phyloP scores from a whole-genome alignment of 305 asterid species.

The Fraxinus greggii region DNA sequence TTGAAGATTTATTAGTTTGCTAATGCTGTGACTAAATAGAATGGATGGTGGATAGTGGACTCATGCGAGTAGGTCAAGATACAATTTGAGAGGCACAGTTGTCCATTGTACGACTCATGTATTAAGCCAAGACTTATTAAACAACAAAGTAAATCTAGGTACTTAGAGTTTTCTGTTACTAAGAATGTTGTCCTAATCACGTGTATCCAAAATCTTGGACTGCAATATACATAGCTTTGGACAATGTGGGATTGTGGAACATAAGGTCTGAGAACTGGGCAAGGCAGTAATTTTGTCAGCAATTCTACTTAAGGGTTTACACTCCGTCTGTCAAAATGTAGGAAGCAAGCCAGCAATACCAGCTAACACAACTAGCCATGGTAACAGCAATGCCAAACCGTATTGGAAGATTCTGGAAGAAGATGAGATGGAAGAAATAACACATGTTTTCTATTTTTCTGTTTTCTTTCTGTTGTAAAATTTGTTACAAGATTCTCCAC shows the following conservation, averaged over 20 bases:
- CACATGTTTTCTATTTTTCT: too few species aligned
- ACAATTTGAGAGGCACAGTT: slow-evolving; percentile 78
- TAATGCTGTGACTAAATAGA: slow-evolving; percentile 34
- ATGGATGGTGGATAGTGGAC: slow-evolving; percentile 93
- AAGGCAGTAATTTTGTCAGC: slow-evolving; percentile 87
- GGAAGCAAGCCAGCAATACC: too few species aligned
- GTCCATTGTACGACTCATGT: slow-evolving; percentile 81
- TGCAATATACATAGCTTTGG: slow-evolving; percentile 69
- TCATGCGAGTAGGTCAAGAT: slow-evolving; percentile 51
- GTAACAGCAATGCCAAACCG: too few species aligned
- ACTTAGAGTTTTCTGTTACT: neutral
- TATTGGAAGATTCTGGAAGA: too few species aligned
- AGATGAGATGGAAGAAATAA: too few species aligned
- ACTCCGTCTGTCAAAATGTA: slow-evolving; percentile 30
- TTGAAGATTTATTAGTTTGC: neutral
- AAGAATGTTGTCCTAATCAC: slow-evolving; percentile 13
- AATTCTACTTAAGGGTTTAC: slow-evolving; percentile 72
- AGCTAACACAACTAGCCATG: too few species aligned
- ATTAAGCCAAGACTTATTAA: neutral
- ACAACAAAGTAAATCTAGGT: neutral
- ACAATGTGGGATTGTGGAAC: slow-evolving; percentile 96
- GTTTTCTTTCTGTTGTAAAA: too few species aligned
- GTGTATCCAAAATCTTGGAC: slow-evolving; percentile 89
- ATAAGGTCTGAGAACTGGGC: slow-evolving; percentile 88
- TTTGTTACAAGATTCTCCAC: too few species aligned